Percentiles rank a stretch among this genome's conserved stretches.
Conservation (phyloP, 192 early-diverging fungal species). For the Cetraspora pellucida region DNA sequence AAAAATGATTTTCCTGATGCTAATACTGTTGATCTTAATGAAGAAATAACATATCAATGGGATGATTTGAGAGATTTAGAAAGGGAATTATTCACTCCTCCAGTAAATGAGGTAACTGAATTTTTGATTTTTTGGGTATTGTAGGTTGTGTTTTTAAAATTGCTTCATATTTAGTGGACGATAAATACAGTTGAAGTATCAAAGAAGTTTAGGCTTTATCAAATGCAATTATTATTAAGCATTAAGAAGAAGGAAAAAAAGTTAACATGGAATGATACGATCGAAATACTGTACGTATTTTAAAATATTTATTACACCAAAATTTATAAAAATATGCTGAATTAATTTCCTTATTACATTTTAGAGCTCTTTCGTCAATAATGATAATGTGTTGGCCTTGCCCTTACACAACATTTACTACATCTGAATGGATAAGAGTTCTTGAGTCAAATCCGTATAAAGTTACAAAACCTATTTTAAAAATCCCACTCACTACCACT, state of each 20-base stretch:
- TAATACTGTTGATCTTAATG: slow-evolving; percentile 8
- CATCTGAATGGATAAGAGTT: slow-evolving; percentile 15
- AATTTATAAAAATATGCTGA: slow-evolving; percentile 8
- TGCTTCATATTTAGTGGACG: background rate
- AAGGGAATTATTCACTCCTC: background rate
- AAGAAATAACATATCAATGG: background rate
- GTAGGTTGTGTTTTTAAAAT: background rate
- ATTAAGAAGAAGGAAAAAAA: background rate
- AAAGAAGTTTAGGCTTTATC: slow-evolving; percentile 4
- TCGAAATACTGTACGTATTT: slow-evolving; percentile 26
- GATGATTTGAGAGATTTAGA: slow-evolving; percentile 27
- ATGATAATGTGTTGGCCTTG: slow-evolving; percentile 28
- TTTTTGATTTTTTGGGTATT: slow-evolving; percentile 13
- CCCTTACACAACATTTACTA: slow-evolving; percentile 32
- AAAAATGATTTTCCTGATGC: slow-evolving; percentile 12
- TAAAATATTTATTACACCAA: slow-evolving; percentile 1
- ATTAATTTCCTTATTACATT: slow-evolving; percentile 15
- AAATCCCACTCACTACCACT: background rate
- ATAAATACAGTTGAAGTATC: slow-evolving; percentile 6
- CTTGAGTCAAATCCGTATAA: slow-evolving; percentile 26
- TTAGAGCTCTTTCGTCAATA: slow-evolving; percentile 26
- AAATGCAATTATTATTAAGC: slow-evolving; percentile 8
- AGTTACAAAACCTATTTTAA: slow-evolving; percentile 24
- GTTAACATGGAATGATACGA: slow-evolving; percentile 30
- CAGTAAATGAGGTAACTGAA: slow-evolving; percentile 24